These are phyloP conservation scores for Acanthamoeba lugdunensis DNA, from an alignment of 208 protist species.

Conservation along the genomic window DNA sequence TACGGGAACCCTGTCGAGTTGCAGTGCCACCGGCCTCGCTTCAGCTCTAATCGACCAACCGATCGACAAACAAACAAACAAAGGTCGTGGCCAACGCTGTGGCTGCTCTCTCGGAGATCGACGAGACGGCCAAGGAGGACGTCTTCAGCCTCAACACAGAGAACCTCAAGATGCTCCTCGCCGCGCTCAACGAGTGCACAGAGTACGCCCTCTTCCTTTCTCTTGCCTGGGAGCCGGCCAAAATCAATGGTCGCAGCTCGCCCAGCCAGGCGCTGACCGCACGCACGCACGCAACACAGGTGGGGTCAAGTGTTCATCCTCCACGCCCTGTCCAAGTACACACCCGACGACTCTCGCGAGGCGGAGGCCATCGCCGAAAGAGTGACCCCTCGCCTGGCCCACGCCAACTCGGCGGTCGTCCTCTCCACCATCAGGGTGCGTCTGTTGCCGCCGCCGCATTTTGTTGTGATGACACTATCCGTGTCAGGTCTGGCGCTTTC, in stretches of 20 bases:
- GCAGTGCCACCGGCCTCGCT: not conserved
- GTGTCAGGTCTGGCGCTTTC: too few species aligned
- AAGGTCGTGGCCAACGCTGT: conserved; percentile 95
- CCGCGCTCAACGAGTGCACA: conserved; percentile 95
- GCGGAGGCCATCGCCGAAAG: conserved; percentile 94
- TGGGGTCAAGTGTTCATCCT: conserved; percentile 98
- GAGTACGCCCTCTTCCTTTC: conserved; percentile 86
- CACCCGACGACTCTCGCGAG: conserved; percentile 83
- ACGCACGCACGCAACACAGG: conserved; percentile 60
- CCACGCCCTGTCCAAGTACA: conserved; percentile 93
- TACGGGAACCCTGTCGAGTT: not conserved
- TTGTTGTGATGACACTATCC: too few species aligned
- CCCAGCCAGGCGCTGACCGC: not conserved
- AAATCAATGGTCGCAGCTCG: not conserved
- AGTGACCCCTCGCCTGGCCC: conserved; percentile 94
- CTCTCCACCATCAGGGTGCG: conserved; percentile 96
- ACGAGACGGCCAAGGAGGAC: conserved; percentile 82
- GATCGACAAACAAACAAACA: too few species aligned
- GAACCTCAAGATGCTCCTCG: conserved; percentile 95
- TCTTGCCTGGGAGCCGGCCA: not conserved
- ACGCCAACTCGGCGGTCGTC: conserved; percentile 98
- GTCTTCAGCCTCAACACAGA: conserved; percentile 87
- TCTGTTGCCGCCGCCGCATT: conserved; percentile 74
- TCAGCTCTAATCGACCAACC: conserved; percentile 44
- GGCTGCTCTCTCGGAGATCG: conserved; percentile 94